Percentiles rank a stretch among this genome's conserved stretches.
Evolutionary conservation across 768 basidiomycete species (phyloP).

Genomic region (Pholiota molesta): DNA sequence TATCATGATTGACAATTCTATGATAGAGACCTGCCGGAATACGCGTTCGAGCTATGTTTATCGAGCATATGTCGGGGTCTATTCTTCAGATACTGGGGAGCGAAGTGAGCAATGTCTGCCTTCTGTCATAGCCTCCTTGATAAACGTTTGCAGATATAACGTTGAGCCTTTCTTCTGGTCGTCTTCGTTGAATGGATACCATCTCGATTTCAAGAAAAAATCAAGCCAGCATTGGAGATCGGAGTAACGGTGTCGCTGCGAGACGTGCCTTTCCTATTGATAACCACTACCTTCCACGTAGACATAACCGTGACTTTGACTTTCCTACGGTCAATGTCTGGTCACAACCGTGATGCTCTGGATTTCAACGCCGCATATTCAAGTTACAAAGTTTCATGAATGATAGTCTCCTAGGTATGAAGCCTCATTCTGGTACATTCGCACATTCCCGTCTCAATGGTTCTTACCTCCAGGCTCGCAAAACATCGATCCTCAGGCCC

Average conservation of each 20-base stretch:
- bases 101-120: constrained; percentile 41
- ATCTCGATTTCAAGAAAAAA: constrained; percentile 61
- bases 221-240: constrained; percentile 47
- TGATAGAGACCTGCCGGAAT: constrained; percentile 36
- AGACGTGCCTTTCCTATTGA: neutral
- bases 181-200: constrained; percentile 72
- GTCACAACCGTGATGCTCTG: constrained; percentile 28
- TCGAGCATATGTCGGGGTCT: constrained; percentile 54
- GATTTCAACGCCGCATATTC: constrained; percentile 18
- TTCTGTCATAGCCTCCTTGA: constrained; percentile 41
- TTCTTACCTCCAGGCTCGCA: constrained; percentile 17
- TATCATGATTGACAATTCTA: neutral
- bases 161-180: constrained; percentile 74
- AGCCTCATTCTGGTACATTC: neutral
- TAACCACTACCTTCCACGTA: constrained; percentile 21
- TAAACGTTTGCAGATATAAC: constrained; percentile 51
- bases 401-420: constrained; percentile 14
- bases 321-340: constrained; percentile 50
- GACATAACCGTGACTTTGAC: constrained; percentile 63
- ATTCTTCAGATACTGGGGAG: constrained; percentile 64
- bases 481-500: constrained; percentile 44
- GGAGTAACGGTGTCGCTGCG: constrained; percentile 31
- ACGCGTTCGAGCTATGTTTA: constrained; percentile 55
- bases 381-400: too few relatives aligned
- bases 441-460: neutral